Conservation (phyloP, 805 yeast genomes). For the Soucietia sequanensis region DNA sequence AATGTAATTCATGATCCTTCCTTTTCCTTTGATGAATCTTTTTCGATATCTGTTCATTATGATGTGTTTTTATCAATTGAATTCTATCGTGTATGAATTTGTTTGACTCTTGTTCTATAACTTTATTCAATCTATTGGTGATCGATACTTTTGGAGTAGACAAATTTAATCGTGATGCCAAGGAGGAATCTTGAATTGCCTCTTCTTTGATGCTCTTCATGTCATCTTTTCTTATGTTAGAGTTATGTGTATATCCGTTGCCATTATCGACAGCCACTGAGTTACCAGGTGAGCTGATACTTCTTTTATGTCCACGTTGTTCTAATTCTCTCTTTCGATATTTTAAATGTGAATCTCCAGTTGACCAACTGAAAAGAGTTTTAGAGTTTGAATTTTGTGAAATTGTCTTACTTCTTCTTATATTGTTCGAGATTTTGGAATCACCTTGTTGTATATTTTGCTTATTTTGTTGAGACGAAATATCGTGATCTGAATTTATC, state of each 20-base stretch:
- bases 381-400: conserved; percentile 15
- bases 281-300: conserved; percentile 1
- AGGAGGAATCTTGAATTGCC: conserved; percentile 1
- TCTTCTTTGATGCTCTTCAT: neutral
- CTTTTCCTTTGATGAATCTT: conserved; percentile 38
- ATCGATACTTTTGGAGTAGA: conserved; percentile 16
- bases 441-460: too few relatives aligned
- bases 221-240: neutral
- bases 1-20: conserved; percentile 37
- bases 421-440: too few relatives aligned
- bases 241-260: conserved; percentile 1
- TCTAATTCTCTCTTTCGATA: conserved; percentile 27
- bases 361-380: conserved; percentile 43
- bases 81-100: conserved; percentile 39
- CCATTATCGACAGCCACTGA: conserved; percentile 1
- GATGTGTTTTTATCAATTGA: conserved; percentile 36
- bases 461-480: too few relatives aligned
- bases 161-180: neutral
- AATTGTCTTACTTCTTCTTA: conserved; percentile 5
- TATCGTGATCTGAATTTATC: conserved; percentile 15
- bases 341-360: conserved; percentile 38
- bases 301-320: conserved; percentile 2
- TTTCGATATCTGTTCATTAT: conserved; percentile 33
- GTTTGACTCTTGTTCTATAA: conserved; percentile 37
- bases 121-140: conserved; percentile 22